phyloP scores from a whole-genome alignment of 169 alveolate species.

The Eimeria sp. region DNA sequence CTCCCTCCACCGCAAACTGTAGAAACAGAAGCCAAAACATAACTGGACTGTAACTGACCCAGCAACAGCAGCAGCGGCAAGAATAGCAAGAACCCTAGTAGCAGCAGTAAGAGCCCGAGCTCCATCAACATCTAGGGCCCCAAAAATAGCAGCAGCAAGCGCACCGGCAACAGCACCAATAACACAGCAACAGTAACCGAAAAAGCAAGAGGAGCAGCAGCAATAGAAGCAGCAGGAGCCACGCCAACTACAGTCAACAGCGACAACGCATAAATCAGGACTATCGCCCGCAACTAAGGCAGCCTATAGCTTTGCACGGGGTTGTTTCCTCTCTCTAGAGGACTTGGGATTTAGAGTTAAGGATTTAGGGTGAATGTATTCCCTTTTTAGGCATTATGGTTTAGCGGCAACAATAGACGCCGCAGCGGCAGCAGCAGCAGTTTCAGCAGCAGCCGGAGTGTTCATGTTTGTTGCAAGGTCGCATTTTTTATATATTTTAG shows the following conservation, averaged over 20 bases:
- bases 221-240: too few species aligned
- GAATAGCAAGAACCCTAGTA: too few species aligned
- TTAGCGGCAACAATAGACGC: too few species aligned
- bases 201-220: slow-evolving; percentile 47
- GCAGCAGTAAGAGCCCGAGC: too few species aligned
- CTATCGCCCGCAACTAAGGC: background rate
- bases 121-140: background rate
- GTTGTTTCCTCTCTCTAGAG: background rate
- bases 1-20: background rate
- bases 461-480: too few species aligned
- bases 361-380: too few species aligned
- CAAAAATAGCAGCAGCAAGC: slow-evolving; percentile 6
- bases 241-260: slow-evolving; percentile 15
- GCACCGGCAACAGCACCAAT: background rate
- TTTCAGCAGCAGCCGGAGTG: too few species aligned
- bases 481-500: too few species aligned
- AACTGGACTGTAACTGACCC: background rate
- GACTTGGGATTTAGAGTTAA: too few species aligned
- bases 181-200: background rate
- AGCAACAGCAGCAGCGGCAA: background rate
- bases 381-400: too few species aligned
- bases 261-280: slow-evolving; percentile 17
- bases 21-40: background rate
- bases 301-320: slow-evolving; percentile 18
- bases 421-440: too few species aligned